A percentile compares a stretch with the other conserved stretches of the same genome.
Conservation (phyloP, 1,139 yeast genomes). For the Petasospora rhodanensis region DNA sequence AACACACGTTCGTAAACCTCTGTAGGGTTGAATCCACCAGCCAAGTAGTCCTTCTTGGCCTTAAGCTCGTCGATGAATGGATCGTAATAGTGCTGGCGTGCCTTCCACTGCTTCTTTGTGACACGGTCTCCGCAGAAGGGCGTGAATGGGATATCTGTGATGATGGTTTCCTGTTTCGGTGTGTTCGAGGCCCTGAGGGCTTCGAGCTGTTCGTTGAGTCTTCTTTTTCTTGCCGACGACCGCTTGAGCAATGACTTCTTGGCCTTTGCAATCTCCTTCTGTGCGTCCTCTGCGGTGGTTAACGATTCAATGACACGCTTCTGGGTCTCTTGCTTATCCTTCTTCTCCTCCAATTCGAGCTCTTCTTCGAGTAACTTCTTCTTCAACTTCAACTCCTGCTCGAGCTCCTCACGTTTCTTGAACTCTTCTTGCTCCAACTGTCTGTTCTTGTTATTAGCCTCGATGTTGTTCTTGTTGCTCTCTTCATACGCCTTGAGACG, state of each 20-base stretch:
- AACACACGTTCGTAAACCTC: conserved; percentile 71
- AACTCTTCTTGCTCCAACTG: conserved; percentile 62
- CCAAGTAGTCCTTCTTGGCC: conserved; percentile 64
- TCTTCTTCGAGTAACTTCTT: conserved; percentile 61
- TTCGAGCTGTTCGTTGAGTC: conserved; percentile 59
- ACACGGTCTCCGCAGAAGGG: conserved; percentile 93
- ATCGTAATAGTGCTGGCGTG: conserved; percentile 46
- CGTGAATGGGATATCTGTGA: conserved; percentile 61
- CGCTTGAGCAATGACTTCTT: conserved; percentile 63
- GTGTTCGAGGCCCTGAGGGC: conserved; percentile 29
- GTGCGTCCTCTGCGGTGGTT: conserved; percentile 50
- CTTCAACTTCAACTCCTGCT: conserved; percentile 55
- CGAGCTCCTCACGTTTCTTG: conserved; percentile 45
- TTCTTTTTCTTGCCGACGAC: conserved; percentile 61
- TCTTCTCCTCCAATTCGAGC: conserved; percentile 65
- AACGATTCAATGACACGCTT: conserved; percentile 70
- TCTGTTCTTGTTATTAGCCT: conserved; percentile 68
- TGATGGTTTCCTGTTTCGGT: conserved; percentile 9
- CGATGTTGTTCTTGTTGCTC: conserved; percentile 69
- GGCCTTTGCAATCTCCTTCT: conserved; percentile 44
- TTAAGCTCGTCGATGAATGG: conserved; percentile 58
- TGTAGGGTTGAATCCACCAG: conserved; percentile 79
- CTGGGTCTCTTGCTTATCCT: conserved; percentile 52
- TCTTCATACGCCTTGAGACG: conserved; percentile 68
- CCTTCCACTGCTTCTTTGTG: conserved; percentile 39